These are phyloP conservation scores for Thalia dealbata DNA, from an alignment of 176 grass and related monocot species.

Conservation along the genomic window DNA sequence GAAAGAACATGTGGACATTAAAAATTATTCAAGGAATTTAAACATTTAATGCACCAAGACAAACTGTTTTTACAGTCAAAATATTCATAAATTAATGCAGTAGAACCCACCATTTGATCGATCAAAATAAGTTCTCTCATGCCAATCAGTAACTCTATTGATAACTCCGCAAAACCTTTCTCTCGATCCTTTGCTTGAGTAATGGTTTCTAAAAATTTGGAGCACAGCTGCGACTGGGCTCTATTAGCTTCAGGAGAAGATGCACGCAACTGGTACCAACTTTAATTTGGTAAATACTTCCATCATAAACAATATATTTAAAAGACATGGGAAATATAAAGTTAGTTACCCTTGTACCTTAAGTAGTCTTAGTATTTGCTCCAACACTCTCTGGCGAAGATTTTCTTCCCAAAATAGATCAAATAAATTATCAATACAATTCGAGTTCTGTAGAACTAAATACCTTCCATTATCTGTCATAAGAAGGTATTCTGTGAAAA, in stretches of 20 bases:
- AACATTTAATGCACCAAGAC: not conserved
- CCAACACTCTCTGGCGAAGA: slow-evolving; percentile 58
- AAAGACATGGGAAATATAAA: slow-evolving; percentile 19
- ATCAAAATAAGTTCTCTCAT: slow-evolving; percentile 87
- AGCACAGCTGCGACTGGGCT: slow-evolving; percentile 82
- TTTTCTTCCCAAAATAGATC: slow-evolving; percentile 89
- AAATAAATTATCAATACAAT: slow-evolving; percentile 75
- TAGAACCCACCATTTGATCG: slow-evolving; percentile 48
- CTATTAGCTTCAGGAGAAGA: slow-evolving; percentile 59
- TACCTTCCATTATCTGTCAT: slow-evolving; percentile 58
- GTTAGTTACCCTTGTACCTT: slow-evolving; percentile 35
- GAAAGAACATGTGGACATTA: not conserved
- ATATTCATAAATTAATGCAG: slow-evolving; percentile 11
- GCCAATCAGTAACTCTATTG: slow-evolving; percentile 75
- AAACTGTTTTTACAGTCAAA: not conserved
- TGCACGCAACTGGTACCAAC: slow-evolving; percentile 44
- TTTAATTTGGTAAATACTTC: not conserved
- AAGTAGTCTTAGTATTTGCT: slow-evolving; percentile 82
- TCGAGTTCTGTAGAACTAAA: slow-evolving; percentile 61
- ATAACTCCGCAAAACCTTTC: slow-evolving; percentile 53
- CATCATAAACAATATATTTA: slow-evolving; percentile 18
- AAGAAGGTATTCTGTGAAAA: slow-evolving; percentile 73
- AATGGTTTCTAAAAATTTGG: slow-evolving; percentile 81
- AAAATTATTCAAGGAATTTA: slow-evolving; percentile 2
- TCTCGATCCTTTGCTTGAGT: slow-evolving; percentile 73